Base-by-base conservation (phyloP, 2,329 filamentous ascomycete species). In the Fusarium brevicatenulatum region DNA sequence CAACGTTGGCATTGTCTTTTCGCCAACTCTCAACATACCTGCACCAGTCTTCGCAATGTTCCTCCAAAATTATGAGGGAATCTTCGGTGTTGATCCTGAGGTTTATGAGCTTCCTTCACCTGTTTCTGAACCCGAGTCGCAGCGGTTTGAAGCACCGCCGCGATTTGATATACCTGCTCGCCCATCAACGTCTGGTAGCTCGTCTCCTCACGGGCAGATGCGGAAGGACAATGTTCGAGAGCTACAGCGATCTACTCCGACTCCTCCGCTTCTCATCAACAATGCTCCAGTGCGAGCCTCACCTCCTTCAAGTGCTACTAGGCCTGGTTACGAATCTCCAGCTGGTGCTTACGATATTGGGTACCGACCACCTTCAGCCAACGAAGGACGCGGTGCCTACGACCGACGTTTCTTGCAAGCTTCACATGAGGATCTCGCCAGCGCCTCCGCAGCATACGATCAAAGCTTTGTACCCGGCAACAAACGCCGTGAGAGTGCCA, bases 1-100 rank as follows among this genome's bases (percentile, higher is more conserved):
- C 74, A 99, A 99, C 79, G 94, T 99, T 61, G 95, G 96, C 72
- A 98, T 99, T 76, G 95, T 99, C 63, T 99, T 99, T 82, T 97
- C 96, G 21, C 96, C 96, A 1, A 98, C 96, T 0, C 88, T 99
- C 60, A 98, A 98, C 81, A 97, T 99, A 47, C 95, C 96, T 0
- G 95, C 95, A 0, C 95, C 95, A 1, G 92, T 99, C 16, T 98
- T 99, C 80, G 95, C 95, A 7, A 89, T 97, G 81, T 96, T 99
- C 81, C 87, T 99, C 65, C 95, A 96, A 72, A 95, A 98, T 78
- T 98, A 94, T 79, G 89, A 93, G 71, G 89, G 88, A 46, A 95
- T 99, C 53, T 99, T 98, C 79, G 92, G 92, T 25, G 87, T 91
- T 50, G 86, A 90, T 23, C 88, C 92, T 1, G 90, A 92, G 74